phyloP scores from a whole-genome alignment of 2,329 filamentous ascomycete species.

The Curvularia spicifera region DNA sequence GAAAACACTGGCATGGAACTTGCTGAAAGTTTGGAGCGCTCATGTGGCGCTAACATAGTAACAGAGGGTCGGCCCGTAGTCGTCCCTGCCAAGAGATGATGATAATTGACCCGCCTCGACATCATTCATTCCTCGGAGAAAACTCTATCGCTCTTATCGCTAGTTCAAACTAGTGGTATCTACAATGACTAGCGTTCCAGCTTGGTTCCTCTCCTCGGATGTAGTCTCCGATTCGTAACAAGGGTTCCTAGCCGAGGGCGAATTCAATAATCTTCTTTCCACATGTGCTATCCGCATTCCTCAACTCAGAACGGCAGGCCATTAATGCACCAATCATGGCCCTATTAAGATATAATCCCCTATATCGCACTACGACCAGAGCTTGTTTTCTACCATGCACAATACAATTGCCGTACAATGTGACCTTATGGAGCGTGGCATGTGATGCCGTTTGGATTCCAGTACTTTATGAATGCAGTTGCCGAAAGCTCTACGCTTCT shows the following conservation, averaged over 20 bases:
- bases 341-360: conserved; percentile 12
- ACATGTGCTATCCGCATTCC: background rate
- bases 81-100: background rate
- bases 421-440: conserved; percentile 19
- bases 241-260: conserved; percentile 7
- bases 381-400: background rate
- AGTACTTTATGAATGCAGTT: background rate
- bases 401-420: conserved; percentile 5
- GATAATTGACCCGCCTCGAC: background rate
- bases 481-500: background rate
- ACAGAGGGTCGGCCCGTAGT: background rate
- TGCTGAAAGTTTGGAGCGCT: background rate
- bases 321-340: conserved; percentile 10
- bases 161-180: background rate
- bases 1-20: background rate
- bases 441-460: conserved; percentile 3
- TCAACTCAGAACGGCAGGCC: background rate
- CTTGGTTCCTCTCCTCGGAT: background rate
- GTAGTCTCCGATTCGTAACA: conserved; percentile 5
- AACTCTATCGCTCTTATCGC: background rate
- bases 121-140: background rate
- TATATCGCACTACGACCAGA: conserved; percentile 20
- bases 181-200: background rate
- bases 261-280: conserved; percentile 4
- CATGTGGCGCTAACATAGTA: background rate